phyloP scores from a whole-genome alignment of 1,284 basidiomycete species.

The Cystobasidium sp. region DNA sequence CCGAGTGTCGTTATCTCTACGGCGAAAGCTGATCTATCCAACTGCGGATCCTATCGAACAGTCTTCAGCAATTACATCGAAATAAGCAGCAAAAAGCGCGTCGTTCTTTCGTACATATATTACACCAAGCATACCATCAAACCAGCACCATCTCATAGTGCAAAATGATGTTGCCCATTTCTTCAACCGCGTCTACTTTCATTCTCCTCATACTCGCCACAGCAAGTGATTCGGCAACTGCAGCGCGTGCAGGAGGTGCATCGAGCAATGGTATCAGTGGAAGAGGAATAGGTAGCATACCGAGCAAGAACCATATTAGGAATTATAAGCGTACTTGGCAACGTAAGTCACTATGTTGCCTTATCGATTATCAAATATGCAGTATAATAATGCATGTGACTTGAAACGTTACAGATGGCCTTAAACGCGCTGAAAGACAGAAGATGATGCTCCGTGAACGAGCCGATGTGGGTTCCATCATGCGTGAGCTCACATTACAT shows the following conservation, averaged over 20 bases:
- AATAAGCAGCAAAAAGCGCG: neutral
- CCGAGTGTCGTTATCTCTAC: neutral
- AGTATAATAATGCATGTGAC: neutral
- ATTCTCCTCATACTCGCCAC: conserved; percentile 1
- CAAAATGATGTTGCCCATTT: neutral
- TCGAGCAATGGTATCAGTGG: neutral
- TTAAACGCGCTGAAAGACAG: conserved; percentile 15
- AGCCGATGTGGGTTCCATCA: conserved; percentile 12
- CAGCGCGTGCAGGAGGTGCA: neutral
- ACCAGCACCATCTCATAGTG: neutral
- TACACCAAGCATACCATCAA: no score
- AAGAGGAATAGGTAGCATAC: neutral
- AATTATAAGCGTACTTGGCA: conserved; percentile 20
- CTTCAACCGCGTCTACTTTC: conserved; percentile 7
- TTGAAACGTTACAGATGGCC: conserved; percentile 1
- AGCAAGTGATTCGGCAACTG: neutral
- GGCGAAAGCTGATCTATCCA: conserved; percentile 1
- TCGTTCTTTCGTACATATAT: no score
- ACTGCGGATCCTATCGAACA: neutral
- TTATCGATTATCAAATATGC: neutral
- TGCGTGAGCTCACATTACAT: neutral
- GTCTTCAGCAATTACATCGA: neutral
- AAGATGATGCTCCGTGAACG: conserved; percentile 25
- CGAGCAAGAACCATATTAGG: neutral
- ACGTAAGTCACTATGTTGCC: neutral